phyloP scores from a whole-genome alignment of 192 early-diverging fungal species.

The Entophlyctis luteolus region DNA sequence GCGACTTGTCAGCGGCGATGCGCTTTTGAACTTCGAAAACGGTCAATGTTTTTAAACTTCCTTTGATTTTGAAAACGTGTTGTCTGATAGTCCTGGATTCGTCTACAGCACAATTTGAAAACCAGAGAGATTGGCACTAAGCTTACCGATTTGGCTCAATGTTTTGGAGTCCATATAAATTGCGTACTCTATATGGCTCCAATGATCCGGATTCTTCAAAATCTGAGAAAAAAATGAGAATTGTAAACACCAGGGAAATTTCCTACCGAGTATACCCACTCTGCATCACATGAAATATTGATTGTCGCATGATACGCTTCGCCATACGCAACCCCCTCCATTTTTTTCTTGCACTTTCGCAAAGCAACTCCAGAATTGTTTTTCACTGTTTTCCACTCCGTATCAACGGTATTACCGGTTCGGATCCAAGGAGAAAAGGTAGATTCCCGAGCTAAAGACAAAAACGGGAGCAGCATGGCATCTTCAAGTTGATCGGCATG shows the following conservation, averaged over 20 bases:
- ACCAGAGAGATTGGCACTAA: neutral
- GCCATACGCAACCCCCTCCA: constrained; percentile 35
- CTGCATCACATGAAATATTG: constrained; percentile 42
- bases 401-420: neutral
- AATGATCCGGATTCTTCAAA: constrained; percentile 55
- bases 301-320: constrained; percentile 13
- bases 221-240: constrained; percentile 21
- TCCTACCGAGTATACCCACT: constrained; percentile 40
- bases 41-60: constrained; percentile 26
- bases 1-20: neutral
- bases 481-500: neutral
- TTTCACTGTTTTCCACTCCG: constrained; percentile 44
- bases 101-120: constrained; percentile 22
- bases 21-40: constrained; percentile 41
- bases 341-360: constrained; percentile 33
- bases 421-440: neutral
- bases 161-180: constrained; percentile 32
- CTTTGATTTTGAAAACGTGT: constrained; percentile 29
- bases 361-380: constrained; percentile 33
- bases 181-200: constrained; percentile 40
- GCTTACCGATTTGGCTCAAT: constrained; percentile 36
- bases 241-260: neutral
- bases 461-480: neutral
- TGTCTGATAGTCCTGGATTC: constrained; percentile 29
- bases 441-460: neutral